A percentile compares a stretch with the other conserved stretches of the same genome.
phyloP scores from a whole-genome alignment of 2,329 filamentous ascomycete species.

The Penicillium psychrosexuale region DNA sequence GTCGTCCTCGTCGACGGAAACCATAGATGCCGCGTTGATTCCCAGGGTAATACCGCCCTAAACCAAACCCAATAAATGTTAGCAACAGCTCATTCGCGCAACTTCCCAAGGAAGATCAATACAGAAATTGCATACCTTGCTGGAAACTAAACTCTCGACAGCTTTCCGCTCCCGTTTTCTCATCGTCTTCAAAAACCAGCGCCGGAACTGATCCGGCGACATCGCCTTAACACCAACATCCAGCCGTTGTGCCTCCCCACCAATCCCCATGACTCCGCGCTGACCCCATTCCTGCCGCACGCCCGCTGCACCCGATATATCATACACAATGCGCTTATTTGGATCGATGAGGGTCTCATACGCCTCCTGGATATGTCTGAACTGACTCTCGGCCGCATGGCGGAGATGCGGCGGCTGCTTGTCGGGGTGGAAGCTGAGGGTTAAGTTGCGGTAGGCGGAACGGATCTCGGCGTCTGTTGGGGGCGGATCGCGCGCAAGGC shows the following conservation, averaged over 20 bases:
- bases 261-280: conserved; percentile 32
- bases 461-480: conserved; percentile 43
- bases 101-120: background rate
- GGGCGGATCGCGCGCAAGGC: conserved; percentile 38
- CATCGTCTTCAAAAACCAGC: conserved; percentile 43
- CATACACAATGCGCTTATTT: conserved; percentile 44
- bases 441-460: conserved; percentile 44
- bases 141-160: conserved; percentile 37
- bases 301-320: conserved; percentile 42
- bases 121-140: conserved; percentile 31
- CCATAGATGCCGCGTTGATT: conserved; percentile 36
- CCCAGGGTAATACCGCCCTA: conserved; percentile 35
- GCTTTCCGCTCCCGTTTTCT: conserved; percentile 38
- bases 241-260: conserved; percentile 29
- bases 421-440: conserved; percentile 46
- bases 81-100: conserved; percentile 7
- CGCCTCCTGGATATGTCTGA: conserved; percentile 39
- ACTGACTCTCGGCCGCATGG: conserved; percentile 39
- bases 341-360: conserved; percentile 44
- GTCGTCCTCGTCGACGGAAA: conserved; percentile 30
- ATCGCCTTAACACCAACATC: conserved; percentile 40
- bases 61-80: background rate
- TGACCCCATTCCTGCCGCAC: conserved; percentile 39
- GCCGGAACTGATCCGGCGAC: conserved; percentile 40
- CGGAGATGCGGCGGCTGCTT: conserved; percentile 42